Conservation (phyloP, 2,329 filamentous ascomycete species). For the Aureobasidium subglaciale region DNA sequence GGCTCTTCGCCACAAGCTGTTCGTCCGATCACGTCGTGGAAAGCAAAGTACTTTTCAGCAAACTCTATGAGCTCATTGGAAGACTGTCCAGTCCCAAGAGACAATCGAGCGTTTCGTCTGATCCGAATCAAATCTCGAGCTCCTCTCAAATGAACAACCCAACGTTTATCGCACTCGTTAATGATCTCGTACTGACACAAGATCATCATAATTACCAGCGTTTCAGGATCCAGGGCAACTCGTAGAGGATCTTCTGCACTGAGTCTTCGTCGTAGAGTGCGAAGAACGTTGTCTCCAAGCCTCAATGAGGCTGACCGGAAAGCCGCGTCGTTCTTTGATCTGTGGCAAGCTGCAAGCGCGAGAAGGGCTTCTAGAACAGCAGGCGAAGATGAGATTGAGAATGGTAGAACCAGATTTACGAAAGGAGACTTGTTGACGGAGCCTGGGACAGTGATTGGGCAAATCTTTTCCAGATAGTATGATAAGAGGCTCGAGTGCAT, state of each 20-base stretch:
- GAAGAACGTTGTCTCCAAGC: slow-evolving; percentile 32
- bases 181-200: slow-evolving; percentile 40
- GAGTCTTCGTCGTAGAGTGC: slow-evolving; percentile 31
- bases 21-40: slow-evolving; percentile 46
- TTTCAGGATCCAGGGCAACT: slow-evolving; percentile 25
- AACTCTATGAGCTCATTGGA: slow-evolving; percentile 24
- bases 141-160: slow-evolving; percentile 43
- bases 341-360: slow-evolving; percentile 34
- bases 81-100: neutral
- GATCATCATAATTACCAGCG: slow-evolving; percentile 40
- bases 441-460: slow-evolving; percentile 35
- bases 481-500: slow-evolving; percentile 31
- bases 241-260: slow-evolving; percentile 22
- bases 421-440: slow-evolving; percentile 31
- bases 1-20: slow-evolving; percentile 44
- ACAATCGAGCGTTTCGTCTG: slow-evolving; percentile 23
- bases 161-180: slow-evolving; percentile 36
- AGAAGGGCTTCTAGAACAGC: slow-evolving; percentile 33
- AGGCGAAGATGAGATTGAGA: slow-evolving; percentile 33
- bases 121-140: slow-evolving; percentile 41
- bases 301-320: slow-evolving; percentile 30
- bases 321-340: slow-evolving; percentile 27
- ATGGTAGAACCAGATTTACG: slow-evolving; percentile 34
- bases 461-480: slow-evolving; percentile 36
- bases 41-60: slow-evolving; percentile 45